A percentile compares a stretch with the other conserved stretches of the same genome.
Conservation (phyloP, 1,284 basidiomycete species). For the Ganoderma lingzhi region DNA sequence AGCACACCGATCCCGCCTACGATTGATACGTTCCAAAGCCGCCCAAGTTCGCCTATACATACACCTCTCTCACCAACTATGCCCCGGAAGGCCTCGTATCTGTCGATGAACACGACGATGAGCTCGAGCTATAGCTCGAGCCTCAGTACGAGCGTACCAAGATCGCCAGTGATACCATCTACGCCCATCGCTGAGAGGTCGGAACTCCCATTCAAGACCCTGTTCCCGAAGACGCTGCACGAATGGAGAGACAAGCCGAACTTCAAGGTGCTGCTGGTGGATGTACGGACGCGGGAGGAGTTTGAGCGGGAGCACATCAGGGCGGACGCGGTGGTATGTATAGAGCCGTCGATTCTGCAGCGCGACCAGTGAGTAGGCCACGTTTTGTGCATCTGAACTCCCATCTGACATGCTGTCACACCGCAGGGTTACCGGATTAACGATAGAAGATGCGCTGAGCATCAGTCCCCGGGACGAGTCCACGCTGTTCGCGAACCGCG, state of each 20-base stretch:
- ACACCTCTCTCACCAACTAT: constrained; percentile 46
- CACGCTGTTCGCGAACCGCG: constrained; percentile 79
- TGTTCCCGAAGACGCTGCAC: constrained; percentile 68
- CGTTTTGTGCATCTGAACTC: neutral
- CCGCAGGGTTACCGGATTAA: constrained; percentile 67
- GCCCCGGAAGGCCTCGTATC: constrained; percentile 55
- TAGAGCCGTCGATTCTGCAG: constrained; percentile 83
- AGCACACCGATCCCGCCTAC: constrained; percentile 76
- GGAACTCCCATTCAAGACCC: constrained; percentile 60
- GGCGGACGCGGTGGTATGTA: constrained; percentile 77
- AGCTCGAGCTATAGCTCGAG: constrained; percentile 22
- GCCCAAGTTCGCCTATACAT: constrained; percentile 61
- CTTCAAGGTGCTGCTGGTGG: constrained; percentile 81
- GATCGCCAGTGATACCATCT: constrained; percentile 37
- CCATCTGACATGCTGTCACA: neutral
- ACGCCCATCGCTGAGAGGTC: constrained; percentile 47
- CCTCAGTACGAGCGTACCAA: constrained; percentile 30
- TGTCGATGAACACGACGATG: constrained; percentile 41
- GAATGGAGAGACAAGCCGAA: constrained; percentile 63
- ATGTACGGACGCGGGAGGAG: constrained; percentile 82
- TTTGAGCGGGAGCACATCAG: constrained; percentile 82
- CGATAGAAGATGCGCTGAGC: constrained; percentile 81
- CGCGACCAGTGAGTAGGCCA: constrained; percentile 67
- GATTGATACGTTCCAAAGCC: constrained; percentile 62
- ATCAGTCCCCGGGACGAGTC: constrained; percentile 78